phyloP scores from a whole-genome alignment of 164 flowering plant species.

The Saururus chinensis region DNA sequence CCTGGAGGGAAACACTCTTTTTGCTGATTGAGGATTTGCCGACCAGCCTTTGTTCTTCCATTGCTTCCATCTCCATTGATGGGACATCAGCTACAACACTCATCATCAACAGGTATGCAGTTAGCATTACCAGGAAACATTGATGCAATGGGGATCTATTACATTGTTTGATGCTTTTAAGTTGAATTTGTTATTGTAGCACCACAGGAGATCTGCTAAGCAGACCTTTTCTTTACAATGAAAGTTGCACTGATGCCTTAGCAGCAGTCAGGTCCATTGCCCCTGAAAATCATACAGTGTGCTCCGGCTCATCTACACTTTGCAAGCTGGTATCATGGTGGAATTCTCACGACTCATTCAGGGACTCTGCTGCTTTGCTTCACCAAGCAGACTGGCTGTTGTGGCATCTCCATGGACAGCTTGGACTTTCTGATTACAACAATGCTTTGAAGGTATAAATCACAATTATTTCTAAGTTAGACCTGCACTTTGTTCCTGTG shows the following conservation, averaged over 20 bases:
- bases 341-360: conserved; percentile 34
- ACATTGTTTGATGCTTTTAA: neutral
- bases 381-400: conserved; percentile 97
- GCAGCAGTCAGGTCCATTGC: conserved; percentile 71
- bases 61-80: conserved; percentile 77
- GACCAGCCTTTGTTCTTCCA: conserved; percentile 26
- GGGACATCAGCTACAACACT: conserved; percentile 95
- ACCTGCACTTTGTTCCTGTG: no score
- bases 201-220: conserved; percentile 64
- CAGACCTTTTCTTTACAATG: conserved; percentile 73
- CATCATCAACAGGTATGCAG: conserved; percentile 60
- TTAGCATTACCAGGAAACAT: no score
- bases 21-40: conserved; percentile 69
- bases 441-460: conserved; percentile 77
- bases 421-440: conserved; percentile 92
- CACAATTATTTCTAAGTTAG: neutral
- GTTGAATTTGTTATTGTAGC: conserved; percentile 27
- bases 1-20: conserved; percentile 71
- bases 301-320: conserved; percentile 78
- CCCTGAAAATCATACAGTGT: conserved; percentile 87
- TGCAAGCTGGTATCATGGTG: conserved; percentile 93
- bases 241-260: conserved; percentile 78
- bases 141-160: no score
- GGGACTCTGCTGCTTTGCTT: conserved; percentile 50
- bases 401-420: conserved; percentile 93